Evolutionary conservation across 2,329 filamentous ascomycete species (phyloP).

Genomic region (Fusarium sp.): DNA sequence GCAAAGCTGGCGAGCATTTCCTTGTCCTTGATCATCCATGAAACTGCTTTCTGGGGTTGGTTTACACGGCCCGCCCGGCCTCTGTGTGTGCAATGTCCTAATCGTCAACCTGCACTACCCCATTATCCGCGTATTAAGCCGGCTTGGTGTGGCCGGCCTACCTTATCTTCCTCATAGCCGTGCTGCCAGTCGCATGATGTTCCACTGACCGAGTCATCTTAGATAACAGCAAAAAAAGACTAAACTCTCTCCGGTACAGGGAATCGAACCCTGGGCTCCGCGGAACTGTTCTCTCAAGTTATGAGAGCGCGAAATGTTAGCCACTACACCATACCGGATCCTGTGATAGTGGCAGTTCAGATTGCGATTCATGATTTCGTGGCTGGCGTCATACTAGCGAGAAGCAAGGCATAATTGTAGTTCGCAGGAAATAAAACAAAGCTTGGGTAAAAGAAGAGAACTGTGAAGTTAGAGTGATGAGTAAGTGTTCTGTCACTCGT

Average conservation of each 20-base stretch:
- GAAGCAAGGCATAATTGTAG: not conserved
- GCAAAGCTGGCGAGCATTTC: not conserved
- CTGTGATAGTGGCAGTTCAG: accelerated
- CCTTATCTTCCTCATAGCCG: no score
- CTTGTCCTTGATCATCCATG: not conserved
- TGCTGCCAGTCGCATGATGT: not conserved
- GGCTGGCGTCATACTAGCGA: not conserved
- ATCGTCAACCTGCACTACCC: no score
- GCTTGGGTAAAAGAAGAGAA: not conserved
- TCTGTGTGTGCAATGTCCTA: not conserved
- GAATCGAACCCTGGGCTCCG: conserved; percentile 46
- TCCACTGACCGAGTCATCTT: not conserved
- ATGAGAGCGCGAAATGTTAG: conserved; percentile 49
- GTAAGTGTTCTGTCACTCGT: not conserved
- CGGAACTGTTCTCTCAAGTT: conserved; percentile 39
- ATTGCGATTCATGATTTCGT: not conserved
- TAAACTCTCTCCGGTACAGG: conserved; percentile 37
- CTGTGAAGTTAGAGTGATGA: no score
- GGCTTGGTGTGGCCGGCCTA: no score
- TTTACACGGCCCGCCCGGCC: not conserved
- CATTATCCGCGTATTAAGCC: not conserved
- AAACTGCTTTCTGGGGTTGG: not conserved
- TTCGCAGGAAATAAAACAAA: no score
- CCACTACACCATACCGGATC: conserved; percentile 49
- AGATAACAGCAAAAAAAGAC: no score